A percentile compares a stretch with the other conserved stretches of the same genome.
Conservation (phyloP, 2,329 filamentous ascomycete species). For the Lecanosticta acicola region DNA sequence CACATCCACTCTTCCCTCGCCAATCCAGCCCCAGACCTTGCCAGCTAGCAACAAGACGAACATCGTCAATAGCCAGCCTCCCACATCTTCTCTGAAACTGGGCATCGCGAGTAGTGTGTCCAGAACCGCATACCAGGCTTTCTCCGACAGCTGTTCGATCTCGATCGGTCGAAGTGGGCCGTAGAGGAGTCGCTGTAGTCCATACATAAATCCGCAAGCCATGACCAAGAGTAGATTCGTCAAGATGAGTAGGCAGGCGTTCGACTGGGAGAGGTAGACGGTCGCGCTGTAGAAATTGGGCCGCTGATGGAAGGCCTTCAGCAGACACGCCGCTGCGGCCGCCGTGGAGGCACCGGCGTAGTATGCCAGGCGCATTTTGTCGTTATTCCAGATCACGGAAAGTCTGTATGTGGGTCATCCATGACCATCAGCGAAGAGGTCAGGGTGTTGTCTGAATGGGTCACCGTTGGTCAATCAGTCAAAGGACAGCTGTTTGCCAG, state of each 20-base stretch:
- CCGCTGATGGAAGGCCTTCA: constrained; percentile 89
- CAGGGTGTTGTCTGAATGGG: no score
- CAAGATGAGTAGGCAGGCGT: constrained; percentile 88
- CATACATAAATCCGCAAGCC: constrained; percentile 75
- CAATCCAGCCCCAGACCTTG: constrained; percentile 98
- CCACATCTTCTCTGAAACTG: constrained; percentile 91
- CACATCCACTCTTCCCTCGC: constrained; percentile 86
- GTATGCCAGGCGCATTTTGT: constrained; percentile 29
- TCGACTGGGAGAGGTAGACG: constrained; percentile 94
- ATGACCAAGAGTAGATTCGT: constrained; percentile 83
- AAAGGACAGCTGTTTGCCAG: constrained; percentile 2
- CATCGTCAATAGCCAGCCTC: constrained; percentile 93
- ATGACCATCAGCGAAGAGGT: constrained; percentile 28
- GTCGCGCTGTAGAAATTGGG: constrained; percentile 98
- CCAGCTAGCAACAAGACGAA: constrained; percentile 87
- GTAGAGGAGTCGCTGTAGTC: constrained; percentile 83
- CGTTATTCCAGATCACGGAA: constrained; percentile 4
- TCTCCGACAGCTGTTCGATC: constrained; percentile 94
- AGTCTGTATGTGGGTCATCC: constrained; percentile 10
- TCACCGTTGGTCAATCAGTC: no score
- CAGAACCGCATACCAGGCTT: constrained; percentile 95
- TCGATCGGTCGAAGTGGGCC: constrained; percentile 87
- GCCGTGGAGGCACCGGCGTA: constrained; percentile 59
- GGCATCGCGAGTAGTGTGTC: constrained; percentile 98
- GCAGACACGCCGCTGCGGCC: constrained; percentile 74